phyloP scores from a whole-genome alignment of 2,329 filamentous ascomycete species.

The Setomelanomma holmii region DNA sequence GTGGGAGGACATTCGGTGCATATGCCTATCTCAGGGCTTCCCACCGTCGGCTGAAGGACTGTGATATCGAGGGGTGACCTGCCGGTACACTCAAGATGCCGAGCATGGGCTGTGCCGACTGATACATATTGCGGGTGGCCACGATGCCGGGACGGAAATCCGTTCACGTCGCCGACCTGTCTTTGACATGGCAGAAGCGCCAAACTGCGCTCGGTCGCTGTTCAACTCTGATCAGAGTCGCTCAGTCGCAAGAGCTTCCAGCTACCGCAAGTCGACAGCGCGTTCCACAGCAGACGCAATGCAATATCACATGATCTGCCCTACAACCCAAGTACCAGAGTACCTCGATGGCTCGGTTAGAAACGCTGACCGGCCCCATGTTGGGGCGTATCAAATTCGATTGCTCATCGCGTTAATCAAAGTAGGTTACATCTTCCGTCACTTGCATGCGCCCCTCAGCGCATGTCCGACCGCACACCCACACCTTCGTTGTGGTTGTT shows the following conservation, averaged over 20 bases:
- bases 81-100: not conserved
- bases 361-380: constrained; percentile 25
- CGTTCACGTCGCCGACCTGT: not conserved
- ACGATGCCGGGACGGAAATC: not conserved
- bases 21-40: constrained; percentile 15
- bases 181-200: not conserved
- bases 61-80: not conserved
- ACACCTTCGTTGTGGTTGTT: not conserved
- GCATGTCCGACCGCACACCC: constrained; percentile 3
- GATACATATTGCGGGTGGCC: not conserved
- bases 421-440: constrained; percentile 41
- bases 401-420: constrained; percentile 38
- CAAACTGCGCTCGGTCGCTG: too few species aligned
- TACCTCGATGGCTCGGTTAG: constrained; percentile 29
- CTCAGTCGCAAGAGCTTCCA: too few species aligned
- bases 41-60: constrained; percentile 16
- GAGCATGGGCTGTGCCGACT: not conserved
- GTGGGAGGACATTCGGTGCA: constrained; percentile 19
- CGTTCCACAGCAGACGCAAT: constrained; percentile 17
- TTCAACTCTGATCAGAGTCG: not conserved
- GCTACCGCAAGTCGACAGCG: constrained; percentile 10
- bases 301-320: constrained; percentile 30
- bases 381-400: constrained; percentile 29
- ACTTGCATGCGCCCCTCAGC: constrained; percentile 27
- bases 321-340: constrained; percentile 33